Evolutionary conservation across 345 rosid genomes (phyloP), one percentile per base, ranked within the genome.

Genomic region (Sonneratia alba): DNA sequence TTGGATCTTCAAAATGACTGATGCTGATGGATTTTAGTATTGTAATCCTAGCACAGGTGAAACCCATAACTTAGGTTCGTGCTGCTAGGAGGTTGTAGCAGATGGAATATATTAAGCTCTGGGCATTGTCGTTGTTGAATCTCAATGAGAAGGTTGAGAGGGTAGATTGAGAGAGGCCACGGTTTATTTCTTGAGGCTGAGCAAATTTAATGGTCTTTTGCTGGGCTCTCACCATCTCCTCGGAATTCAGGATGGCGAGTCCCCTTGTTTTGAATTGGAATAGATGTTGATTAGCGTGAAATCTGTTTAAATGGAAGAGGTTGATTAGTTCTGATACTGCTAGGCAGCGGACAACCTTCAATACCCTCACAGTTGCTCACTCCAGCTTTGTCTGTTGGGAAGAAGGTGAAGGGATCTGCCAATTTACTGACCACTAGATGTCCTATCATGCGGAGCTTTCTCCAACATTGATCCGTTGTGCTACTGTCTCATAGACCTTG

Each of bases 31-130:
- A 32, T 15, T 22, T 66, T 27, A 70, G 62, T 49, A 73, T 24
- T 18, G 70, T 49, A 7, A 73, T 73, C 64, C 74, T 64, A 24
- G 63, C 49, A 65, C 63, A 47, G 19, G 70, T 64, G 70, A 73
- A 65, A 36, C 62, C 70, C 75, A 73, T 73, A 2, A 14, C 37
- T 24, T 12, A 2, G 12, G 64, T 59, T 59, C 3, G 64, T 59
- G 32, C 24, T 19, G 3, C 64, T 1, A 24, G 34, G 13, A 22
- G 64, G 64, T 0, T 1, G 27, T 22, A 21, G 36, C 7, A 6
- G 11, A 5, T 12, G 64, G 64, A 59, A 2, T 59, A 59, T 22
- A 59, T 59, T 1, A 21, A 59, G 34, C 64, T 18, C 34, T 3
- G 14, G 22, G 34, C 32, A 12, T 22, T 59, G 22, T 59, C 64